These are phyloP conservation scores for Mycena indigotica DNA, from an alignment of 768 basidiomycete genomes.

Conservation along the genomic window DNA sequence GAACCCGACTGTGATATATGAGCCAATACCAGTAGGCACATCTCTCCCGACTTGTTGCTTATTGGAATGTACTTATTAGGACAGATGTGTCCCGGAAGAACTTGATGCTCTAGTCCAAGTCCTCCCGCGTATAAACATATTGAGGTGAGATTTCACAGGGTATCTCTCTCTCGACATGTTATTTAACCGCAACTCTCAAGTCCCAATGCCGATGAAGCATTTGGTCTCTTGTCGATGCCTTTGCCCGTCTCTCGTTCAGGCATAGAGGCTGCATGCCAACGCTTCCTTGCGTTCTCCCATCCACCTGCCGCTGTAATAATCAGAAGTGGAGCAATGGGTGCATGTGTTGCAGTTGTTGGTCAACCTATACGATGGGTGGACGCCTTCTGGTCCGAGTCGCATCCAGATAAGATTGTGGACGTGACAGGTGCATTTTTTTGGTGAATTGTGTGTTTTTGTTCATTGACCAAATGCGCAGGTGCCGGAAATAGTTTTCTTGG, in stretches of 20 bases:
- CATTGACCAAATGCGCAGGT: too few relatives aligned
- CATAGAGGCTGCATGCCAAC: conserved; percentile 68
- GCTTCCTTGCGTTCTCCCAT: conserved; percentile 55
- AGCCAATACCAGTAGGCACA: conserved; percentile 78
- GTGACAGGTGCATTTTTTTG: conserved; percentile 71
- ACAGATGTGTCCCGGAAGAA: conserved; percentile 79
- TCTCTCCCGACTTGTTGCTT: not conserved
- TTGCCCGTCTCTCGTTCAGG: conserved; percentile 48
- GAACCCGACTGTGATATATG: conserved; percentile 73
- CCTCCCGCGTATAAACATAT: conserved; percentile 60
- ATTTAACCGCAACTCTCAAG: too few relatives aligned
- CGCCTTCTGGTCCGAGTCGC: conserved; percentile 66
- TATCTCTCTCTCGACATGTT: not conserved
- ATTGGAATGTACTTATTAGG: conserved; percentile 48
- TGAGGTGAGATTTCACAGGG: conserved; percentile 52
- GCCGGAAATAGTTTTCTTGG: conserved; percentile 92
- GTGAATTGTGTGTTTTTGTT: too few relatives aligned
- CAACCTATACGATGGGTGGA: conserved; percentile 61
- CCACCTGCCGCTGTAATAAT: conserved; percentile 68
- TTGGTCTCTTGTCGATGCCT: conserved; percentile 60
- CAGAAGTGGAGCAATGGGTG: conserved; percentile 72
- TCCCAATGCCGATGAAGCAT: conserved; percentile 86
- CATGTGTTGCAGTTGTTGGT: conserved; percentile 55
- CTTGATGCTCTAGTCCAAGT: conserved; percentile 64
- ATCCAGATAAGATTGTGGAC: conserved; percentile 62